Evolutionary conservation across 495 filamentous ascomycete species (phyloP).

Genomic region (Penicillium macrosclerotiorum): DNA sequence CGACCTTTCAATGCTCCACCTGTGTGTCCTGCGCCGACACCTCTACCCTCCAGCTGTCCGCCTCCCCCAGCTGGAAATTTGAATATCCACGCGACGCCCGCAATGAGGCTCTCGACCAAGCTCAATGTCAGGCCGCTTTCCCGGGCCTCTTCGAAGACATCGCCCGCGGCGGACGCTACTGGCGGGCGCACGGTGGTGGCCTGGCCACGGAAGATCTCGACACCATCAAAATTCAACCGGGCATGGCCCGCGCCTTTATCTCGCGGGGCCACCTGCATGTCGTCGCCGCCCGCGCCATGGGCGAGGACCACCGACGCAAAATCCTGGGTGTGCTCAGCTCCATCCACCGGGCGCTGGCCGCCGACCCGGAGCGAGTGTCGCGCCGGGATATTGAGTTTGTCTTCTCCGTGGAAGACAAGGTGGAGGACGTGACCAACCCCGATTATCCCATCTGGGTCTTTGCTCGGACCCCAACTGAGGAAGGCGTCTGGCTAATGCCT

Average conservation of each 20-base stretch:
- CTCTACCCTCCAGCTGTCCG: slow-evolving; percentile 6
- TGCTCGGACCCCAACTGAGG: slow-evolving; percentile 38
- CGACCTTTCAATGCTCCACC: slow-evolving; percentile 40
- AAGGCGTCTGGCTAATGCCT: slow-evolving; percentile 66
- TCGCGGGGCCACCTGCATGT: slow-evolving; percentile 37
- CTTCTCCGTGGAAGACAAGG: slow-evolving; percentile 52
- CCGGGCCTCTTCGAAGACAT: slow-evolving; percentile 49
- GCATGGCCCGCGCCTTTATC: slow-evolving; percentile 39
- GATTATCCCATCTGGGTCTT: slow-evolving; percentile 55
- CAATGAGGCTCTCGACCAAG: slow-evolving; percentile 33
- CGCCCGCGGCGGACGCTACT: slow-evolving; percentile 31
- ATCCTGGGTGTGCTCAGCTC: slow-evolving; percentile 43
- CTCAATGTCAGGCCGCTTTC: slow-evolving; percentile 44
- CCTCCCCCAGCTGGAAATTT: slow-evolving; percentile 33
- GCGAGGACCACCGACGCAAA: slow-evolving; percentile 44
- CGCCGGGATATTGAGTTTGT: slow-evolving; percentile 65
- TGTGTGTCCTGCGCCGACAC: slow-evolving; percentile 35
- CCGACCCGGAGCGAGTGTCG: slow-evolving; percentile 37
- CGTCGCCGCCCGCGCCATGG: slow-evolving; percentile 30
- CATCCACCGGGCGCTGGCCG: slow-evolving; percentile 46
- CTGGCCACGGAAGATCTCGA: slow-evolving; percentile 34
- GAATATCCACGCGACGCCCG: slow-evolving; percentile 32
- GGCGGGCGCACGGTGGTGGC: slow-evolving; percentile 23
- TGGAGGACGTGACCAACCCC: slow-evolving; percentile 38
- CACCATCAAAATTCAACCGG: slow-evolving; percentile 22